phyloP scores from a whole-genome alignment of 2,329 filamentous ascomycete genomes.

The Pseudogymnoascus sp. region DNA sequence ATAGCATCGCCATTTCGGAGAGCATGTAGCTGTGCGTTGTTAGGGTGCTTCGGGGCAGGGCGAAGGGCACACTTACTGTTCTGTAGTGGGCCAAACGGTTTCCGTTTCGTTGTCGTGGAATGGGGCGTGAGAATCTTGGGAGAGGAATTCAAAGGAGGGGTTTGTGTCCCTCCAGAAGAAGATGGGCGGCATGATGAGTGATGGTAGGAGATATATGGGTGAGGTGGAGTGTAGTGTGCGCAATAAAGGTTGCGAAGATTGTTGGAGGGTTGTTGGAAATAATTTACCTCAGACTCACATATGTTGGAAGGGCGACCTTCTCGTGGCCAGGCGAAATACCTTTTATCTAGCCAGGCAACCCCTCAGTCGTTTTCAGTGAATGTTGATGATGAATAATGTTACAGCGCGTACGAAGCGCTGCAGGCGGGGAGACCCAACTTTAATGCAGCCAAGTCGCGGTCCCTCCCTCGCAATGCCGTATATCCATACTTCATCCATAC shows the following conservation, averaged over 20 bases:
- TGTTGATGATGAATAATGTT: neutral
- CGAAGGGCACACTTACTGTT: constrained; percentile 35
- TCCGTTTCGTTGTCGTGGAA: constrained; percentile 36
- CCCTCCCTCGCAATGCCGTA: neutral
- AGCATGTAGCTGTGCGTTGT: constrained; percentile 42
- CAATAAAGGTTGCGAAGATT: neutral
- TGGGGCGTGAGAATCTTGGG: constrained; percentile 51
- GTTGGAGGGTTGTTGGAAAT: neutral
- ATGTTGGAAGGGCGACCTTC: neutral
- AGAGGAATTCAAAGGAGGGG: constrained; percentile 46
- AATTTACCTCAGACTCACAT: constrained; percentile 3
- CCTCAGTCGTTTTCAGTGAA: neutral
- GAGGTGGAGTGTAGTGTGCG: neutral
- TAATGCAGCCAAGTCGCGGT: neutral
- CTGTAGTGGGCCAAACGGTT: constrained; percentile 41
- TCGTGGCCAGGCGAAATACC: neutral
- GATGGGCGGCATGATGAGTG: constrained; percentile 1
- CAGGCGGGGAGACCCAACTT: neutral
- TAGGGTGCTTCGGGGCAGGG: neutral
- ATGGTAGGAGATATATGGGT: neutral
- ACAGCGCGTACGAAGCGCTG: neutral
- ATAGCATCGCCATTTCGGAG: constrained; percentile 45
- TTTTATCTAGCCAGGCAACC: neutral
- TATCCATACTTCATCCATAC: neutral
- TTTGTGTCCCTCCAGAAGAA: constrained; percentile 45